These are phyloP conservation scores for Termitomyces sp. DNA, from an alignment of 768 basidiomycete species.

Conservation along the genomic window DNA sequence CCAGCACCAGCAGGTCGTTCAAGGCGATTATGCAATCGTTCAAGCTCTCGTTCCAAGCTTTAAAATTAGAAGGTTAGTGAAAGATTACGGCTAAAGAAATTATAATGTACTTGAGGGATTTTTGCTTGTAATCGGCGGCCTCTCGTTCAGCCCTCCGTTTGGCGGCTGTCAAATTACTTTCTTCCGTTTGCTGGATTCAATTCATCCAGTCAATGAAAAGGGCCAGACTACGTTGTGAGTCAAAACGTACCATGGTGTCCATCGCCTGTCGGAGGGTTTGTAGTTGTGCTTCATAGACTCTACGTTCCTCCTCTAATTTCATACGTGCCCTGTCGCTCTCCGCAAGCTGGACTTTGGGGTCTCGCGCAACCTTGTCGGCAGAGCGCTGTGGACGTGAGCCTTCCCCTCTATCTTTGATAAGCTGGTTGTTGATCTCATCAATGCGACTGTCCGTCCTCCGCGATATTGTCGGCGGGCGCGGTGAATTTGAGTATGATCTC, in stretches of 20 bases:
- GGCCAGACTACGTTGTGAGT: not conserved
- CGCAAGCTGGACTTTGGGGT: conserved; percentile 45
- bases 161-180: conserved; percentile 58
- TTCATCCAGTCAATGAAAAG: not conserved
- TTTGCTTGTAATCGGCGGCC: conserved; percentile 67
- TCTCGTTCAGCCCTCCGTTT: conserved; percentile 78
- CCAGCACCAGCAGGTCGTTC: conserved; percentile 46
- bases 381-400: conserved; percentile 38
- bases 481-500: conserved; percentile 61
- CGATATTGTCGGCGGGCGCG: conserved; percentile 48
- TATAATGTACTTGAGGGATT: conserved; percentile 51
- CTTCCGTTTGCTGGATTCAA: conserved; percentile 55
- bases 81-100: not conserved
- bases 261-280: conserved; percentile 49
- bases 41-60: conserved; percentile 64
- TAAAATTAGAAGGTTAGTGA: not conserved
- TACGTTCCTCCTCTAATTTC: conserved; percentile 63
- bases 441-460: conserved; percentile 64
- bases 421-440: conserved; percentile 57
- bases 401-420: conserved; percentile 41
- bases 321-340: conserved; percentile 59
- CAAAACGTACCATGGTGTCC: conserved; percentile 51
- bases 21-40: conserved; percentile 58
- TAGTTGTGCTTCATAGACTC: conserved; percentile 53
- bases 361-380: conserved; percentile 33